Conservation (phyloP, 2,329 filamentous ascomycete genomes). For the Venturia carpophila region DNA sequence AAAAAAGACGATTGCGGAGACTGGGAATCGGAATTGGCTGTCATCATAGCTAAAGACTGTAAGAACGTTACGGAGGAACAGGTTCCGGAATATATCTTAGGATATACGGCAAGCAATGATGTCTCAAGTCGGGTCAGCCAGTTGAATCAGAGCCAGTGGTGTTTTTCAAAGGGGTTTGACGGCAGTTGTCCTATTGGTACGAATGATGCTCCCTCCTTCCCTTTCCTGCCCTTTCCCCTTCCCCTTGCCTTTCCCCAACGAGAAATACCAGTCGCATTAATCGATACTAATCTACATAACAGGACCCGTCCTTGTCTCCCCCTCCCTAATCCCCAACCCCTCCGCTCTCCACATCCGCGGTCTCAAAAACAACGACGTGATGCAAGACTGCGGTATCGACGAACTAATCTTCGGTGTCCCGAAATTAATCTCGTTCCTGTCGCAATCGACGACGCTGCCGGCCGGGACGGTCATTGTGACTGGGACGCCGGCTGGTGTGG, state of each 20-base stretch:
- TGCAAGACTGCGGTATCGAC: slow-evolving; percentile 36
- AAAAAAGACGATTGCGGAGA: slow-evolving; percentile 48
- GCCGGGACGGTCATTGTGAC: slow-evolving; percentile 44
- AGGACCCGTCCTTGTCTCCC: slow-evolving; percentile 32
- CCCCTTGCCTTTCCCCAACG: no score
- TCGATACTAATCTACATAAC: not conserved
- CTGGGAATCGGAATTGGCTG: slow-evolving; percentile 52
- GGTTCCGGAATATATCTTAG: slow-evolving; percentile 65
- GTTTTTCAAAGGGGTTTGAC: slow-evolving; percentile 40
- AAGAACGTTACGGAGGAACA: slow-evolving; percentile 46
- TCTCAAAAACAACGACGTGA: slow-evolving; percentile 38
- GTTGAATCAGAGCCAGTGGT: slow-evolving; percentile 46
- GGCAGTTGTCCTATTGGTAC: slow-evolving; percentile 42
- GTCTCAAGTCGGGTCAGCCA: slow-evolving; percentile 56
- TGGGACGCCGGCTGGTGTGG: slow-evolving; percentile 40
- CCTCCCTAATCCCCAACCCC: slow-evolving; percentile 28
- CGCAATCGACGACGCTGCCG: slow-evolving; percentile 39
- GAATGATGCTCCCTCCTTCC: not conserved
- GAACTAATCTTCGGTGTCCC: slow-evolving; percentile 42
- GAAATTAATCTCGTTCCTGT: slow-evolving; percentile 39
- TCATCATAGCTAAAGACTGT: slow-evolving; percentile 46
- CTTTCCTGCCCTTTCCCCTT: not conserved
- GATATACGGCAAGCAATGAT: slow-evolving; percentile 70
- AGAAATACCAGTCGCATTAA: not conserved
- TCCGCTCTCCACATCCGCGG: slow-evolving; percentile 31